Conservation (phyloP, 179 eudicot genomes). For the Patellifolia procumbens region DNA sequence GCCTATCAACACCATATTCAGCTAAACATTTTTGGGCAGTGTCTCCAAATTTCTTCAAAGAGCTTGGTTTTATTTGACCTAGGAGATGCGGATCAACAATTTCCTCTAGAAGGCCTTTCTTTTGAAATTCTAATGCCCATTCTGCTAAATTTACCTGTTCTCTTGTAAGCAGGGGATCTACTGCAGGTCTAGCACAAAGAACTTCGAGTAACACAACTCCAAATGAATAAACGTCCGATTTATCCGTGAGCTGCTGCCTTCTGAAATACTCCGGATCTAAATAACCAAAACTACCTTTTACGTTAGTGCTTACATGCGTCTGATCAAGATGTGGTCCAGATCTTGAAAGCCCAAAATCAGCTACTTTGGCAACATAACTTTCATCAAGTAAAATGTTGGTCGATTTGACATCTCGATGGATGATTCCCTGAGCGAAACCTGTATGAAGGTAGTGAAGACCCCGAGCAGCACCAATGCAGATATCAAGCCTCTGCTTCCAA, state of each 20-base stretch:
- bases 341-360: conserved; percentile 83
- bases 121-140: conserved; percentile 73
- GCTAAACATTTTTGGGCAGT: conserved; percentile 85
- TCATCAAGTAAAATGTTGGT: conserved; percentile 82
- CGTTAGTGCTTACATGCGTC: conserved; percentile 88
- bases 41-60: conserved; percentile 66
- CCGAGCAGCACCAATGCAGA: conserved; percentile 85
- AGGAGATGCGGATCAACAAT: conserved; percentile 54
- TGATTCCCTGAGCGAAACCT: conserved; percentile 81
- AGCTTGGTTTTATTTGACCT: conserved; percentile 50
- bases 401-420: conserved; percentile 82
- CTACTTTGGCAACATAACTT: conserved; percentile 70
- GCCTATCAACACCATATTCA: conserved; percentile 81
- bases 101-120: conserved; percentile 53
- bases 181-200: conserved; percentile 82
- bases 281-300: conserved; percentile 87
- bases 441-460: conserved; percentile 91
- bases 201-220: conserved; percentile 87
- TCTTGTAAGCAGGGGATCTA: conserved; percentile 60
- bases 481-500: conserved; percentile 86
- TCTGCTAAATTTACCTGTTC: conserved; percentile 84
- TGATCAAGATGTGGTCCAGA: conserved; percentile 75
- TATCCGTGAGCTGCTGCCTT: conserved; percentile 78
- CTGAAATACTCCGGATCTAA: conserved; percentile 85
- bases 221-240: conserved; percentile 81